These are phyloP conservation scores for Hypoxylon sp. DNA, from an alignment of 2,329 filamentous ascomycete genomes.

Conservation along the genomic window DNA sequence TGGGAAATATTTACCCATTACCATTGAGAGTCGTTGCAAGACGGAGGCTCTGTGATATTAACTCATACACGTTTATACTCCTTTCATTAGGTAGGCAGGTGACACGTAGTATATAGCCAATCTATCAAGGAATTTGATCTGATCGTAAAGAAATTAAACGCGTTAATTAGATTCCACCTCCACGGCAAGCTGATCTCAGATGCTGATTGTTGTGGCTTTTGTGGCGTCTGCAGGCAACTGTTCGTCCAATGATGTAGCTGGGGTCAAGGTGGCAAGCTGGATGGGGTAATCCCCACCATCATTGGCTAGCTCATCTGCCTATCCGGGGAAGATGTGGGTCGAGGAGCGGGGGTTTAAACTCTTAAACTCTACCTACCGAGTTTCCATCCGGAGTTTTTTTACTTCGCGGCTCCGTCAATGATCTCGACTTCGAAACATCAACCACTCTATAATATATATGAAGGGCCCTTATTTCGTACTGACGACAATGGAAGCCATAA, in stretches of 20 bases:
- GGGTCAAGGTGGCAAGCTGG: background rate
- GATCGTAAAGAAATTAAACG: slow-evolving; percentile 20
- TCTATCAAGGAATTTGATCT: slow-evolving; percentile 14
- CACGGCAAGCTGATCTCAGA: background rate
- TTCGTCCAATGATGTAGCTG: slow-evolving; percentile 13
- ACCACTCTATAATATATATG: slow-evolving; percentile 3
- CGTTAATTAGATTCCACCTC: slow-evolving; percentile 32
- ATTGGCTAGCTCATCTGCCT: slow-evolving; percentile 23
- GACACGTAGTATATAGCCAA: background rate
- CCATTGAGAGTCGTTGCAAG: background rate
- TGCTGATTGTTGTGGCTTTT: slow-evolving; percentile 7
- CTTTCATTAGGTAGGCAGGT: background rate
- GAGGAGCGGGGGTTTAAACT: slow-evolving; percentile 5
- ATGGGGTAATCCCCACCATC: slow-evolving; percentile 9
- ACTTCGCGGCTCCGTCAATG: slow-evolving; percentile 17
- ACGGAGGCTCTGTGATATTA: background rate
- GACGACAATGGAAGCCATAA: slow-evolving; percentile 9
- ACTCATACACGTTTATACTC: background rate
- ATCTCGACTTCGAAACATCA: slow-evolving; percentile 6
- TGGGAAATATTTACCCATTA: background rate
- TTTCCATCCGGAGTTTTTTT: slow-evolving; percentile 28
- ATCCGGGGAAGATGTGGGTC: slow-evolving; percentile 26
- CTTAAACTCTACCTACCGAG: slow-evolving; percentile 19
- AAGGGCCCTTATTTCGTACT: background rate
- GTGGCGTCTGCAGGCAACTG: slow-evolving; percentile 19